Conservation (phyloP, 495 filamentous ascomycete species). For the Aspergillus campestris region DNA sequence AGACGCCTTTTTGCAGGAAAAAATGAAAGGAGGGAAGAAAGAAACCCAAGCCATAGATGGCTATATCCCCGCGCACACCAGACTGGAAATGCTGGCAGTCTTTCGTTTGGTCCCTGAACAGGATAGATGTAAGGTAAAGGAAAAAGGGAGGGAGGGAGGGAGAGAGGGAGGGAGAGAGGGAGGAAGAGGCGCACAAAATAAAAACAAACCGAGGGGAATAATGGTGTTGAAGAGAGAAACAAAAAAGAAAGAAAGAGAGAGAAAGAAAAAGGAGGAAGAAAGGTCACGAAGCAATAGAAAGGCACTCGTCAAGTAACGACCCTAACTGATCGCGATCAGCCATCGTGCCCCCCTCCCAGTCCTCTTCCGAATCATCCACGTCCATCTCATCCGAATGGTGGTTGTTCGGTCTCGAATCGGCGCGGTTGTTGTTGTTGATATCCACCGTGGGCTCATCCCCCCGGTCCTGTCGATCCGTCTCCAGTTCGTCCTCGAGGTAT, state of each 20-base stretch:
- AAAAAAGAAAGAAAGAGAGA: conserved; percentile 5
- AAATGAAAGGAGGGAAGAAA: too few species aligned
- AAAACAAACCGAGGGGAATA: not conserved
- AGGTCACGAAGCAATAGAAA: conserved; percentile 40
- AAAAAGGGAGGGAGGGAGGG: not conserved
- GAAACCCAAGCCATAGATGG: too few species aligned
- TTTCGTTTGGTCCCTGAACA: not conserved
- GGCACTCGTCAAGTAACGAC: conserved; percentile 57
- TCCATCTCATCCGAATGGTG: conserved; percentile 48
- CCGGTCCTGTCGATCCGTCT: conserved; percentile 46
- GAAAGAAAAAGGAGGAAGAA: conserved; percentile 8
- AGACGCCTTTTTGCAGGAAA: conserved; percentile 9
- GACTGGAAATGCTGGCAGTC: conserved; percentile 5
- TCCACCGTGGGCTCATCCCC: conserved; percentile 19
- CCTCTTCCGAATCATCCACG: conserved; percentile 52
- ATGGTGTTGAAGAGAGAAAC: conserved; percentile 1
- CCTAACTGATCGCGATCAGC: conserved; percentile 57
- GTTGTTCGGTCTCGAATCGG: conserved; percentile 16
- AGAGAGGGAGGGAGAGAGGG: conserved; percentile 8
- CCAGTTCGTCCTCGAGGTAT: conserved; percentile 69
- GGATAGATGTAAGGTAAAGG: not conserved
- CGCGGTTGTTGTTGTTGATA: conserved; percentile 23
- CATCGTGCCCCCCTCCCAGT: conserved; percentile 64
- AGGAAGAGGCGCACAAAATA: conserved; percentile 1
- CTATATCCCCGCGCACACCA: too few species aligned